phyloP scores from a whole-genome alignment of 768 basidiomycete species.

The Lentinula guzmanii region DNA sequence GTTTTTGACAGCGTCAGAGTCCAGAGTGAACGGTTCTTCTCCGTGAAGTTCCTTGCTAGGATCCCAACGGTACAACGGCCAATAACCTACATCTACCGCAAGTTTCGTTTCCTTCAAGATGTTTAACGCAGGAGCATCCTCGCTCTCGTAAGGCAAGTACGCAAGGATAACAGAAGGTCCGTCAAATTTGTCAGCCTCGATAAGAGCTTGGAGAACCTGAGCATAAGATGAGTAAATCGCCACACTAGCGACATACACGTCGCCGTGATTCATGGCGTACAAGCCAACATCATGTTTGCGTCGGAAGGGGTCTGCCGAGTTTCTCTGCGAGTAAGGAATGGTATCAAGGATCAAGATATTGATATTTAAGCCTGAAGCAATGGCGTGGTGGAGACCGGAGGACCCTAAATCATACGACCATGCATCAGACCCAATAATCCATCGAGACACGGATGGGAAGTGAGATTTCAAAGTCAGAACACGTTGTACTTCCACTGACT shows the following conservation, averaged over 20 bases:
- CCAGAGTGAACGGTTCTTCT: constrained; percentile 85
- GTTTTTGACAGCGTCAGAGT: constrained; percentile 90
- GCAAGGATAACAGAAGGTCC: constrained; percentile 93
- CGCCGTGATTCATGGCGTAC: constrained; percentile 98
- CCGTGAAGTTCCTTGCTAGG: constrained; percentile 73
- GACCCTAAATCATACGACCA: constrained; percentile 98
- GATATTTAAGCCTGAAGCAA: constrained; percentile 85
- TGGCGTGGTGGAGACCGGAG: constrained; percentile 91
- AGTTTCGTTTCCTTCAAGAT: constrained; percentile 97
- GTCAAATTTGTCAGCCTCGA: constrained; percentile 84
- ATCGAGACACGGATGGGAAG: constrained; percentile 68
- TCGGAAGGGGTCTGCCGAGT: constrained; percentile 60
- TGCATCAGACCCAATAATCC: constrained; percentile 98
- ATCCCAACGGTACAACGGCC: constrained; percentile 98
- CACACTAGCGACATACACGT: constrained; percentile 92
- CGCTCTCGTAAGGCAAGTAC: constrained; percentile 84
- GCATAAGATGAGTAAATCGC: constrained; percentile 95
- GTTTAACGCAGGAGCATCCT: constrained; percentile 74
- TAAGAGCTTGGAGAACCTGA: constrained; percentile 85
- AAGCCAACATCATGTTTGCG: constrained; percentile 95
- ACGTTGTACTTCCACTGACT: constrained; percentile 41
- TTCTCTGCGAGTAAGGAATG: constrained; percentile 78
- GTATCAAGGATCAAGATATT: constrained; percentile 96
- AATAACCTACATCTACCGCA: constrained; percentile 93
- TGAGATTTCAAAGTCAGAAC: constrained; percentile 56